Conservation (phyloP, 805 yeast genomes). For the Pichia eremophila region DNA sequence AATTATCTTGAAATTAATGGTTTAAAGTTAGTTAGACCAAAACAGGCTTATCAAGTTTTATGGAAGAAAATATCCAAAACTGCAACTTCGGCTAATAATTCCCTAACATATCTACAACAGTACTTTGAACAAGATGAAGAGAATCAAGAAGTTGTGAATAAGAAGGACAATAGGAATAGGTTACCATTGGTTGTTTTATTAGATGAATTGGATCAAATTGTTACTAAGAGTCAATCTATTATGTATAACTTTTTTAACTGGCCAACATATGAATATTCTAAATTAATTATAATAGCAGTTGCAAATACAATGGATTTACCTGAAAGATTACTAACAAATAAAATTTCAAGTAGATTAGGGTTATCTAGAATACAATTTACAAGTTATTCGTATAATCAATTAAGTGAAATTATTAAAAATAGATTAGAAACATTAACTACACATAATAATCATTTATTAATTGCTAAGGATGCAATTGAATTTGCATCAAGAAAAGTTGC, state of each 20-base stretch:
- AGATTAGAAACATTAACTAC: constrained; percentile 47
- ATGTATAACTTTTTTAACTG: constrained; percentile 96
- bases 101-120: constrained; percentile 61
- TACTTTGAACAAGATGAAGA: constrained; percentile 37
- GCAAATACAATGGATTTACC: constrained; percentile 98
- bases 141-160: constrained; percentile 7
- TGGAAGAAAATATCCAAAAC: constrained; percentile 69
- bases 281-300: constrained; percentile 79
- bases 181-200: constrained; percentile 65
- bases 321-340: constrained; percentile 76
- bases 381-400: constrained; percentile 76
- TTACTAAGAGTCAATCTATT: constrained; percentile 70
- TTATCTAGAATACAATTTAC: constrained; percentile 77
- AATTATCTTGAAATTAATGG: constrained; percentile 86
- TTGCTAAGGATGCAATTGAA: constrained; percentile 68
- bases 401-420: constrained; percentile 63
- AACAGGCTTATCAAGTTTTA: constrained; percentile 68
- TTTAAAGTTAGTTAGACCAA: constrained; percentile 70
- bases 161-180: constrained; percentile 15
- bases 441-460: constrained; percentile 34
- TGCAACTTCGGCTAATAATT: constrained; percentile 50
- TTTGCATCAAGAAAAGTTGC: constrained; percentile 93
- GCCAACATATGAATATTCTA: constrained; percentile 80
- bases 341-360: constrained; percentile 87
- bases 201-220: constrained; percentile 92